Base-by-base conservation (phyloP, 2,329 filamentous ascomycete species). In the Colletotrichum camelliae region DNA sequence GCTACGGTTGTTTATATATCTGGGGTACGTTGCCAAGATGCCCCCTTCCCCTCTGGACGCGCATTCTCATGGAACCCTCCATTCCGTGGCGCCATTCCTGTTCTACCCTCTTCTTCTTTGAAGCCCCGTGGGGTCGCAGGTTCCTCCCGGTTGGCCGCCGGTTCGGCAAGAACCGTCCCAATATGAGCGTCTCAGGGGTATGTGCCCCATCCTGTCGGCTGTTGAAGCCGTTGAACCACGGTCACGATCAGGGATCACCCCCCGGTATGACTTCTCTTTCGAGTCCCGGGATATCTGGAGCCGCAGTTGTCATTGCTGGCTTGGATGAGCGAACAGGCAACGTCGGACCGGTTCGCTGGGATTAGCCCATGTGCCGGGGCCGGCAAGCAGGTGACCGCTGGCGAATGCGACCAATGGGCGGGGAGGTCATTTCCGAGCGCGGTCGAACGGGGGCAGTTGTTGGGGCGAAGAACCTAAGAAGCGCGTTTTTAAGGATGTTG, bases 281-380 rank as follows among this genome's bases (percentile, higher is more conserved):
- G 35, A 64, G 70, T 4, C 27, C 39, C 70, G 70, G 70, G 33
- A 43, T 27, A 7, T 9, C 27, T 69, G 24, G 70, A 74, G 70
- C 74, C 74, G 74, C 64, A 74, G 24, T 35, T 60, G 35, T 31
- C 43, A 13, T 10, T 10, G 18, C 52, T 52, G 29, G 16, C 72
- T 15, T 72, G n/a, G 33, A 48, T 64, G 31, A 24, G 39, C 37
- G 37, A 52, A 10, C 13, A 16, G 58, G 21, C 62, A 52, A 48
- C 58, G 48, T 69, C 65, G 70, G 74, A 76, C 58, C 70, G 70
- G 70, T 58, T 60, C 27, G 61, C 70, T 76, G 64, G 58, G 52
- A 64, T 58, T 48, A 68, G 43, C 16, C 27, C 24, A 69, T 67
- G 21, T 67, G 64, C 52, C 57, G 57, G 57, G 33, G 27, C 21